Evolutionary conservation across 2,329 filamentous ascomycete genomes (phyloP), one percentile per base, ranked within the genome.

Genomic region (Apiospora arundinis): DNA sequence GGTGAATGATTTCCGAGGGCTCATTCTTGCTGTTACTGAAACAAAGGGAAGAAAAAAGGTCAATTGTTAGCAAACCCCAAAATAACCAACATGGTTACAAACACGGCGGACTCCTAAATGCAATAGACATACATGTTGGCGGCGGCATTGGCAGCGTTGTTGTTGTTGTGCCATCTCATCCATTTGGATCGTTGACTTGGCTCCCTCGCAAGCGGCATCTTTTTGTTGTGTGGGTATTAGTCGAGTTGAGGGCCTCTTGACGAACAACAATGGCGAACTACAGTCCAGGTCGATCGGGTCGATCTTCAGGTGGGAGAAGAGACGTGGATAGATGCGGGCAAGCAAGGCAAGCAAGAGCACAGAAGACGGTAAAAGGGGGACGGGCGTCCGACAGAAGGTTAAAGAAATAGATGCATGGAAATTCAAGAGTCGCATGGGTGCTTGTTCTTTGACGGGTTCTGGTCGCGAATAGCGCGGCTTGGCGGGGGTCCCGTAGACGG

Each of bases 171-270:
- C 71, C 71, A 72, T 63, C 52, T 69, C 44, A 69, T 67, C 71
- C 71, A 72, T 45, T 69, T 70, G 42, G 71, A 68, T 25, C 71
- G 49, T 44, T 70, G 71, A 25, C 71, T 72, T 25, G 71, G 69
- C 46, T 72, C 71, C 60, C 71, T 69, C 7, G 40, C 42, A 45
- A 70, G 67, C 32, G 69, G 69, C 71, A 72, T 72, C 23, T 16
- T 72, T 18, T 16, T 70, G 46, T 42, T n/a, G 56, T 63, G 21
- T 32, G 32, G 16, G 28, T 63, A 40, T 63, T 63, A 63, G 32
- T 63, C 56, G 56, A 63, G 32, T 63, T 32, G 56, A 63, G 28
- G 21, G 56, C 16, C 56, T 63, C 56, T 63, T 9, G 56, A 40
- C 56, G 56, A 63, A 63, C 56, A 14, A 40, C 56, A 40, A 40